Conservation (phyloP, 31 red algal genomes). For the Bonnemaisonia californica region DNA sequence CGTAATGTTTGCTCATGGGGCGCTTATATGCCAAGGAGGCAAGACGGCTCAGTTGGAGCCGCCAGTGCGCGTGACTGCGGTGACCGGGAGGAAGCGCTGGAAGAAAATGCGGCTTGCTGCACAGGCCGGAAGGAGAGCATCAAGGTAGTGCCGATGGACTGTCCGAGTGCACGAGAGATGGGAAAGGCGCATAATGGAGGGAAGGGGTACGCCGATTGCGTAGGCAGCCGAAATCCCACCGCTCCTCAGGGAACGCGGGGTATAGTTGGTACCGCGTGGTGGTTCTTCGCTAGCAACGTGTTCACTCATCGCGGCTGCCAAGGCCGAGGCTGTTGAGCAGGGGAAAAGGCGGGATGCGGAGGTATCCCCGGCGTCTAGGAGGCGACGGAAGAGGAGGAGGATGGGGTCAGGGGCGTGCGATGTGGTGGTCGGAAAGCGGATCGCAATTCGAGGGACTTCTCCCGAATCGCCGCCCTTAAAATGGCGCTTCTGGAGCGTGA, state of each 20-base stretch:
- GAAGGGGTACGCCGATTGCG: constrained; percentile 18
- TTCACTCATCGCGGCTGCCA: neutral
- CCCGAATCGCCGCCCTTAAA: constrained; percentile 18
- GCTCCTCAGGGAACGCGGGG: constrained; percentile 22
- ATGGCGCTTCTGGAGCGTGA: constrained; percentile 27
- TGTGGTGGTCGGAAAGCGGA: constrained; percentile 7
- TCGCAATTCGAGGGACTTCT: constrained; percentile 15
- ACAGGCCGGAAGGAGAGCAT: too few relatives aligned
- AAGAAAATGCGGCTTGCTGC: too few relatives aligned
- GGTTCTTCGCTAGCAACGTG: neutral
- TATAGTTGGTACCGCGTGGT: constrained; percentile 11
- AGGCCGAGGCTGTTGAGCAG: neutral
- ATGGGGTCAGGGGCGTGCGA: neutral
- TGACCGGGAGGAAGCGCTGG: too few relatives aligned
- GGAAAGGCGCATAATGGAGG: constrained; percentile 23
- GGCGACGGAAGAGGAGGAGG: constrained; percentile 16
- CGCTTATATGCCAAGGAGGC: too few relatives aligned
- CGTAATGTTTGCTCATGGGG: too few relatives aligned
- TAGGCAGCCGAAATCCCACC: constrained; percentile 23
- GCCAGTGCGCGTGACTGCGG: too few relatives aligned
- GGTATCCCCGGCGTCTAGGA: neutral
- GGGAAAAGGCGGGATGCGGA: constrained; percentile 16
- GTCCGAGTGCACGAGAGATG: neutral
- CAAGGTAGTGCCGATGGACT: constrained; percentile 24
- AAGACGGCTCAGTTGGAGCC: too few relatives aligned